phyloP scores from a whole-genome alignment of 2,329 filamentous ascomycete species.

The Calonectria honghensis region DNA sequence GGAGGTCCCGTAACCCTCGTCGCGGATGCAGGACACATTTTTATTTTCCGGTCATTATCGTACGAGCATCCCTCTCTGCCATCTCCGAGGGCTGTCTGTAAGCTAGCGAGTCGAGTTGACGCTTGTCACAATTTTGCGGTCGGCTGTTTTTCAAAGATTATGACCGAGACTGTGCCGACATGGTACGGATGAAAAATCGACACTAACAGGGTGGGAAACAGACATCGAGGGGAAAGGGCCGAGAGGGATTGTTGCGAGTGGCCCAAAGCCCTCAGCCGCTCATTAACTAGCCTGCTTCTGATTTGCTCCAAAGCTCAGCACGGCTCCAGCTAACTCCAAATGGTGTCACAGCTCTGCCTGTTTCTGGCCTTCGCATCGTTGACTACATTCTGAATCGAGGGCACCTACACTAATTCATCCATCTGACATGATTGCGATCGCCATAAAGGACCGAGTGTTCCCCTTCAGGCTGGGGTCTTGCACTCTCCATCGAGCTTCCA shows the following conservation, averaged over 20 bases:
- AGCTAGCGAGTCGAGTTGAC: not conserved
- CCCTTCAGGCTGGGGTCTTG: not conserved
- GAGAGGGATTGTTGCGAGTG: slow-evolving; percentile 16
- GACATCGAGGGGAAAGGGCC: slow-evolving; percentile 21
- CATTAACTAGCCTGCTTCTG: not conserved
- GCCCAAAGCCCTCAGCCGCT: slow-evolving; percentile 18
- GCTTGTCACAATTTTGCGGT: slow-evolving; percentile 4
- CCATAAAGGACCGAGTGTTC: slow-evolving; percentile 17
- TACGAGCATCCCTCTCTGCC: not conserved
- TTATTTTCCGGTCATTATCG: not conserved
- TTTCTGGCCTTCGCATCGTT: slow-evolving; percentile 13
- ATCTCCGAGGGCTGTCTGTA: not conserved
- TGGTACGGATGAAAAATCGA: slow-evolving; percentile 19
- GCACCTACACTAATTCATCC: not conserved
- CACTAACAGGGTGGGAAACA: slow-evolving; percentile 10
- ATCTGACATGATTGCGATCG: not conserved
- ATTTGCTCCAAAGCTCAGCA: slow-evolving; percentile 12
- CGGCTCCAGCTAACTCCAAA: slow-evolving; percentile 19
- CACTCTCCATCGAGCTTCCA: not conserved
- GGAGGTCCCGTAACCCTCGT: not conserved
- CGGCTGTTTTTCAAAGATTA: slow-evolving; percentile 5
- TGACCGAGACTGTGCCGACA: slow-evolving; percentile 19
- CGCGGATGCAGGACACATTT: no score
- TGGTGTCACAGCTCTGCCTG: slow-evolving; percentile 4
- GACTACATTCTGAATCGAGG: not conserved